These are phyloP conservation scores for Chlorella sp. DNA, from an alignment of 139 green algal genomes.

Conservation along the genomic window DNA sequence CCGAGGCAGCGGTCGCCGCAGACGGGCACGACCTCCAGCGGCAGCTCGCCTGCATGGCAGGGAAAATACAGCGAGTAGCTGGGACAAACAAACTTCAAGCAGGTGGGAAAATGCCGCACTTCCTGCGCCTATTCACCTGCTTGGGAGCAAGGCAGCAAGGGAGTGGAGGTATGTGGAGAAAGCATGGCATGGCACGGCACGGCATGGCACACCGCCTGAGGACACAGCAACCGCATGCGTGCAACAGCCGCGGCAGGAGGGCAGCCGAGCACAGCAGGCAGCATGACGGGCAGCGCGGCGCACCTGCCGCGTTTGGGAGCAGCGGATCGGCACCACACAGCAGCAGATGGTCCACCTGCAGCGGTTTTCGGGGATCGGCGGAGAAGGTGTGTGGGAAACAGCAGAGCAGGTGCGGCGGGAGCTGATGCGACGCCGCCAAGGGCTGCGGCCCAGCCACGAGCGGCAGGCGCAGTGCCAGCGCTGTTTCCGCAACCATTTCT, in stretches of 20 bases:
- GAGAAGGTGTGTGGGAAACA: too few relatives aligned
- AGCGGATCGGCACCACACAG: conserved; percentile 69
- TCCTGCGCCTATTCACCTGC: not conserved
- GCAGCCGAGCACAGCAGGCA: too few relatives aligned
- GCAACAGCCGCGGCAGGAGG: too few relatives aligned
- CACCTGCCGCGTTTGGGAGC: conserved; percentile 62
- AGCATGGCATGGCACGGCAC: not conserved
- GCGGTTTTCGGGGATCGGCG: conserved; percentile 70
- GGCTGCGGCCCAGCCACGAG: too few relatives aligned
- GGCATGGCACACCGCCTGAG: not conserved
- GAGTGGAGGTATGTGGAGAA: not conserved
- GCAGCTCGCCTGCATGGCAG: conserved; percentile 52
- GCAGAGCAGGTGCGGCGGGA: too few relatives aligned
- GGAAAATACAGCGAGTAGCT: not conserved
- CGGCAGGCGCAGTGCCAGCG: too few relatives aligned
- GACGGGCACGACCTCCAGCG: conserved; percentile 72
- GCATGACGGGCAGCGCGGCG: not conserved
- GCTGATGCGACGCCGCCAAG: too few relatives aligned
- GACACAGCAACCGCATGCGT: too few relatives aligned
- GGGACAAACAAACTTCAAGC: too few relatives aligned
- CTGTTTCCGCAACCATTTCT: too few relatives aligned
- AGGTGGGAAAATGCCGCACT: too few relatives aligned
- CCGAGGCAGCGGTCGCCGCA: conserved; percentile 53
- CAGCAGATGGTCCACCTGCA: conserved; percentile 73
- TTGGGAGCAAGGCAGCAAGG: not conserved